Evolutionary conservation across 306 rosid species (phyloP), one percentile per base, ranked within the genome.

Genomic region (Acmispon strigosus): DNA sequence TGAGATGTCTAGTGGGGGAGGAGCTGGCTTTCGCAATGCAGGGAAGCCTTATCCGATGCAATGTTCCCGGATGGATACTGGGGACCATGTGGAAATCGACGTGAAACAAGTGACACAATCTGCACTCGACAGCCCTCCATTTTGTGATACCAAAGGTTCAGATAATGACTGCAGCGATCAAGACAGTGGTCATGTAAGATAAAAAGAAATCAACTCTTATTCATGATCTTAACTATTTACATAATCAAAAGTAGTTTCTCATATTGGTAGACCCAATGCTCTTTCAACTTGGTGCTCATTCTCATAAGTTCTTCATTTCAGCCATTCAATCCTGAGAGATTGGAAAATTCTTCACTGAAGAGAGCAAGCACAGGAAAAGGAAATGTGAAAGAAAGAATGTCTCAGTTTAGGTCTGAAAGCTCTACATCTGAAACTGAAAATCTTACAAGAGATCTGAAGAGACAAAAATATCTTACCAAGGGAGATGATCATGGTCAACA

Each of bases 61-160:
- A 49, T 70, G 54, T 18, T 72, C 76, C 44, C 84, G 11, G 41
- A 19, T n/a, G 24, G 73, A 57, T 49, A 62, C 58, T 48, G 75
- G 76, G 82, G 71, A 11, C 24, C 44, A 8, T 7, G 6, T 73
- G 42, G 91, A 87, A 74, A 78, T 82, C 79, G 86, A 83, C 36
- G 72, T 72, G 53, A 86, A 79, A 64, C 88, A 74, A 45, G 70
- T 48, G 58, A 76, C 72, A 6, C 96, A 81, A 54, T 77, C 86
- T 29, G 71, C 83, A 18, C 82, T 76, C 1, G 81, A 63, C 51
- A 89, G 95, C 73, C 89, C 96, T 68, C 91, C 92, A 56, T 86
- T 84, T 80, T 85, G 90, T 42, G 87, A 89, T 66, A 79, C 82
- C 47, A 93, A 85, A 76, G 89, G 85, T 44, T 90, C 97, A 14